Base-by-base conservation (phyloP, 2,329 filamentous ascomycete genomes). In the Ceratocystis diversiconidia region DNA sequence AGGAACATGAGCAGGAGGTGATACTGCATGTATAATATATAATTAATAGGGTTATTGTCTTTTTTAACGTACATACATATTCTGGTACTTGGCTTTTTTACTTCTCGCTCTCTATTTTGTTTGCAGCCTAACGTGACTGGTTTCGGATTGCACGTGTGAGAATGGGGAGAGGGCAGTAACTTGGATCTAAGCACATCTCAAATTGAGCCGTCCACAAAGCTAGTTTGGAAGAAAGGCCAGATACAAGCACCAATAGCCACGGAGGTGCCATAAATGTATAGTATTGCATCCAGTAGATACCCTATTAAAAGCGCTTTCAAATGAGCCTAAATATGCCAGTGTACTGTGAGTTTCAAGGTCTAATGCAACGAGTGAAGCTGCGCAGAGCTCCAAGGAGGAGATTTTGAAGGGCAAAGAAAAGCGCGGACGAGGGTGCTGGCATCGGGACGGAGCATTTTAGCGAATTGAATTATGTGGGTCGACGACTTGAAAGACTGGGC, bases 401-500 rank as follows among this genome's bases (percentile, higher is more conserved):
- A 65, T 32, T 52, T 30, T 22, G 22, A 48, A 36, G 46, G 36
- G n/a, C 60, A 63, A 22, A 43, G 61, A 59, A 63, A 66, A 63
- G 55, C 32, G 60, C 66, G 66, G 63, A 60, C 50, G 60, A 67
- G 59, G 65, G 59, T 60, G 36, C 22, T 63, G 50, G 22, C 48
- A 55, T 65, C 66, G 66, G 66, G 48, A 65, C 66, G 66, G 63
- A 65, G 61, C 43, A 61, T 65, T 65, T 67, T 65, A 67, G 60
- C 63, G 61, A 67, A 28, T 52, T 65, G 52, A 43, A n/a, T 61
- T 64, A 62, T 62, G 62, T 63, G 63, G 63, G 43, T 44, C 44
- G 17, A 10, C 5, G 7, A 55, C 50, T 63, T 28, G 48, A 59
- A 30, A 52, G 36, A 46, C 28, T 62, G 28, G 61, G 61, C 61